A percentile compares a stretch with the other conserved stretches of the same genome.
These are phyloP conservation scores for Salix exigua DNA, from an alignment of 345 rosid species.

Conservation along the genomic window DNA sequence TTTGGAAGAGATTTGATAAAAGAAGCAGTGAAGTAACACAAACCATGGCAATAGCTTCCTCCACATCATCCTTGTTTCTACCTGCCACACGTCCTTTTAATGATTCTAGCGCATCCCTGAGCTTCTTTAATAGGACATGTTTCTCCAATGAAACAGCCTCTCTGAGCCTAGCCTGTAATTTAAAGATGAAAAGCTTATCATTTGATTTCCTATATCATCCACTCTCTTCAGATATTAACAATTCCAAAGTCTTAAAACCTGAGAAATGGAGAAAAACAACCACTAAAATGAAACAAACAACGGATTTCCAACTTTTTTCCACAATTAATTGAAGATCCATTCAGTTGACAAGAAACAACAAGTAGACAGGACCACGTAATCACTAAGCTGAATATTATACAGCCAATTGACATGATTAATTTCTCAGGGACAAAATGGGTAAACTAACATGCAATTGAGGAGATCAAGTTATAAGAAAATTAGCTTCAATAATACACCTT, in stretches of 20 bases:
- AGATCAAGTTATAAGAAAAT: neutral
- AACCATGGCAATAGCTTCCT: slow-evolving; percentile 92
- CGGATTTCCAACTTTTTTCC: neutral
- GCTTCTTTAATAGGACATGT: slow-evolving; percentile 96
- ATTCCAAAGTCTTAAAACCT: slow-evolving; percentile 5
- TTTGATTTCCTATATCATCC: neutral
- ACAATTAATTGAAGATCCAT: slow-evolving; percentile 1
- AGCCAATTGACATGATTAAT: neutral
- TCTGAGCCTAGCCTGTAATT: slow-evolving; percentile 77
- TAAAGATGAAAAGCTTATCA: slow-evolving; percentile 13
- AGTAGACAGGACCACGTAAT: neutral
- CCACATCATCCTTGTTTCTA: slow-evolving; percentile 92
- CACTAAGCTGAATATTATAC: neutral
- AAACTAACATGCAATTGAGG: neutral
- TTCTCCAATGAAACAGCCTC: slow-evolving; percentile 95
- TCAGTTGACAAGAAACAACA: neutral
- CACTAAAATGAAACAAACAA: neutral
- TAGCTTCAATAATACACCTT: neutral
- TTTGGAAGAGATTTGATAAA: slow-evolving; percentile 2
- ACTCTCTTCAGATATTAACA: neutral
- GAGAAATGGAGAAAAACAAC: neutral
- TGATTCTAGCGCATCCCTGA: slow-evolving; percentile 87
- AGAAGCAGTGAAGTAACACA: slow-evolving; percentile 19
- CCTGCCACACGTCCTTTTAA: slow-evolving; percentile 87
- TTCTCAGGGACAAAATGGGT: neutral